Conservation (phyloP, 2,329 filamentous ascomycete species). For the Xylariaceae sp. region DNA sequence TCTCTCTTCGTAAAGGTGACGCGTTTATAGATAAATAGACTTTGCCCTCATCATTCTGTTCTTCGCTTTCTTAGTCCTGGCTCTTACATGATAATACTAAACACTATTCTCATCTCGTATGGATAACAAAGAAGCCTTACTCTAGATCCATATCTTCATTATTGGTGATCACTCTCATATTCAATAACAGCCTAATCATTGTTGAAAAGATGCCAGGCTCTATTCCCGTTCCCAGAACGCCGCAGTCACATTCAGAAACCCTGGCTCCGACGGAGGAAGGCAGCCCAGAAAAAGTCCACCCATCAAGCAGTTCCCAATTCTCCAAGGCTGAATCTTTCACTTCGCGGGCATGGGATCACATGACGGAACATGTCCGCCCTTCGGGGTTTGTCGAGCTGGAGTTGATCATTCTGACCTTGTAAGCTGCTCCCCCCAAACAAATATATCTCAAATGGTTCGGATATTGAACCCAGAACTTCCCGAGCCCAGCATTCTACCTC, state of each 20-base stretch:
- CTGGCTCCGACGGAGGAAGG: neutral
- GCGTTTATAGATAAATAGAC: neutral
- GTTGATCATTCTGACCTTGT: constrained; percentile 43
- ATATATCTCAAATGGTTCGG: neutral
- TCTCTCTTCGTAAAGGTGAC: neutral
- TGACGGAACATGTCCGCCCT: constrained; percentile 34
- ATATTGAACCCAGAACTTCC: too few relatives aligned
- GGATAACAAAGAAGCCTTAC: too few relatives aligned
- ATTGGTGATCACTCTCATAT: neutral
- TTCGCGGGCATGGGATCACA: constrained; percentile 23
- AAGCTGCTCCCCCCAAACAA: constrained; percentile 14
- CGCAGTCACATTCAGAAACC: neutral
- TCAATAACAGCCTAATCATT: neutral
- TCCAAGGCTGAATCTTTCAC: constrained; percentile 13
- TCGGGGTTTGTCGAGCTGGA: constrained; percentile 41
- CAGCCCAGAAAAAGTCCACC: neutral
- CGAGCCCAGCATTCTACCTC: too few relatives aligned
- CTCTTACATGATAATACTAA: neutral
- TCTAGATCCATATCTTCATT: neutral
- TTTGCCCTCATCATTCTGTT: neutral
- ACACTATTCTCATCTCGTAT: neutral
- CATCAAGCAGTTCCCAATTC: neutral
- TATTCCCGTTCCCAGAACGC: constrained; percentile 7
- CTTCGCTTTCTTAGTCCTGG: neutral
- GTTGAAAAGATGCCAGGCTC: neutral